Evolutionary conservation across 805 yeast species (phyloP).

Genomic region (Cyberlindnera lachancei): DNA sequence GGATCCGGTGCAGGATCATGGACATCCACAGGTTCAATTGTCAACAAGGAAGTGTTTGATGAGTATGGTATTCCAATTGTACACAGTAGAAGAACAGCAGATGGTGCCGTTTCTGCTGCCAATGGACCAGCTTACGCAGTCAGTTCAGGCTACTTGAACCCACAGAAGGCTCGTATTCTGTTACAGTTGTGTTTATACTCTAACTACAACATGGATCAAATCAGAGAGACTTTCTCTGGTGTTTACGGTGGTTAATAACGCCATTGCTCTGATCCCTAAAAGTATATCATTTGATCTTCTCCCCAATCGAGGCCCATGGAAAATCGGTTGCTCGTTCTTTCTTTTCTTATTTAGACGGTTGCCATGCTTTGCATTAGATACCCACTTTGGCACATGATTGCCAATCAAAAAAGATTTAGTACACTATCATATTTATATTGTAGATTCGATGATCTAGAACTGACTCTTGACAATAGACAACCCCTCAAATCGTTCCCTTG

Average conservation of each 20-base stretch:
- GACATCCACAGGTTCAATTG: constrained; percentile 33
- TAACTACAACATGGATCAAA: constrained; percentile 25
- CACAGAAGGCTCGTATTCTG: constrained; percentile 54
- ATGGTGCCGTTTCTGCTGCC: constrained; percentile 57
- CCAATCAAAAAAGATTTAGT: too few relatives aligned
- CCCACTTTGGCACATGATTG: too few relatives aligned
- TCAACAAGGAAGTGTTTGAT: constrained; percentile 33
- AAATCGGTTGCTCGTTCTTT: too few relatives aligned
- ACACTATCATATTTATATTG: too few relatives aligned
- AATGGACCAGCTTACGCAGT: constrained; percentile 31
- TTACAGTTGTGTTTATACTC: constrained; percentile 44
- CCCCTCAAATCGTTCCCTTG: too few relatives aligned
- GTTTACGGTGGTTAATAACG: constrained; percentile 36
- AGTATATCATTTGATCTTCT: too few relatives aligned
- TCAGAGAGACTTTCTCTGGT: constrained; percentile 29
- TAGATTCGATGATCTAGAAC: too few relatives aligned
- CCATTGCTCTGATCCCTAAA: too few relatives aligned
- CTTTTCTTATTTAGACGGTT: too few relatives aligned
- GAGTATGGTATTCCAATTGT: constrained; percentile 41
- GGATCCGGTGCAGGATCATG: constrained; percentile 65
- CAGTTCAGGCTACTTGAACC: constrained; percentile 58
- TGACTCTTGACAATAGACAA: too few relatives aligned
- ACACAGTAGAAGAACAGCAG: constrained; percentile 57
- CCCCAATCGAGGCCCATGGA: too few relatives aligned
- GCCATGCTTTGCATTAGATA: too few relatives aligned